These are phyloP conservation scores for Melocanna baccifera DNA, from an alignment of 176 grass and related monocot genomes.

Conservation along the genomic window DNA sequence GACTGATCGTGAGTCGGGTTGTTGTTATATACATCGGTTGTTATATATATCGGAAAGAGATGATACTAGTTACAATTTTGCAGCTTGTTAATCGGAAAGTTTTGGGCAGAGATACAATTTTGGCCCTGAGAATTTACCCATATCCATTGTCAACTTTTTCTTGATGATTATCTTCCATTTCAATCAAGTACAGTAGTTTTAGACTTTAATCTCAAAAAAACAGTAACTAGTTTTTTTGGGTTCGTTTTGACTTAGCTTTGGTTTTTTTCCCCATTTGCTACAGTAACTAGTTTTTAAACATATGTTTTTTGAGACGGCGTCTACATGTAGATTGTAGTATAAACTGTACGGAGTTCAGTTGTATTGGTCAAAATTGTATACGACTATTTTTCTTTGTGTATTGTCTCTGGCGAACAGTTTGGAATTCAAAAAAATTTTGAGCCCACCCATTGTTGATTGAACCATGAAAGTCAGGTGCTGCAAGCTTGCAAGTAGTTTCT, in stretches of 20 bases:
- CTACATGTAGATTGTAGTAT: no score
- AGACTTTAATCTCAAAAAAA: not conserved
- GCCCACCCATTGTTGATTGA: not conserved
- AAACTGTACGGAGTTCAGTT: no score
- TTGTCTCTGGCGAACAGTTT: no score
- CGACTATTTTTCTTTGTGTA: no score
- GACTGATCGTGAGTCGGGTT: constrained; percentile 6
- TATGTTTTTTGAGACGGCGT: no score
- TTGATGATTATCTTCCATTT: not conserved
- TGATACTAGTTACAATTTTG: constrained; percentile 48
- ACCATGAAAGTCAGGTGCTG: not conserved
- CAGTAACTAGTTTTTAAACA: no score
- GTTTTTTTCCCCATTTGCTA: no score
- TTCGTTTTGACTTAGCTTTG: no score
- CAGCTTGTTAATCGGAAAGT: constrained; percentile 43
- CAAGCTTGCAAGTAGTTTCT: not conserved
- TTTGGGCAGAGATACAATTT: constrained; percentile 71
- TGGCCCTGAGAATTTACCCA: constrained; percentile 40
- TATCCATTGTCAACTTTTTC: not conserved
- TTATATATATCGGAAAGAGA: constrained; percentile 45
- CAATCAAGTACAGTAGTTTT: not conserved
- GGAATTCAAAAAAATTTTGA: no score
- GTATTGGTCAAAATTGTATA: no score
- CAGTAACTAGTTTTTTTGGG: no score
- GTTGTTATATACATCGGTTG: constrained; percentile 37